Evolutionary conservation across 1,139 yeast species (phyloP).

Genomic region (Yamadazyma siamensis): DNA sequence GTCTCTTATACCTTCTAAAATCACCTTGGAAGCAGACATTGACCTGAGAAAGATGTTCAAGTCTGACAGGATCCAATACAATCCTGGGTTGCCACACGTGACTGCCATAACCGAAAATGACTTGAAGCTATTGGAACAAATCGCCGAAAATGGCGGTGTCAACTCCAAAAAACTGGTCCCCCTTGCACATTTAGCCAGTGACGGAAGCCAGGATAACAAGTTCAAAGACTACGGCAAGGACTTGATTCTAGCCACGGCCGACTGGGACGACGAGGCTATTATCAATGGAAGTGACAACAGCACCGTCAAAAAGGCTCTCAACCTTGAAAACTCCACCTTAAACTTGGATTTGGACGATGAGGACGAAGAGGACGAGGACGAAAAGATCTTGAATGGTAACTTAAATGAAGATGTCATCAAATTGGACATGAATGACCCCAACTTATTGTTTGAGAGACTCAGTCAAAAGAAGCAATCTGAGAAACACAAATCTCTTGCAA

Average conservation of each 20-base stretch:
- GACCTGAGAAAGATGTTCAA: slow-evolving; percentile 47
- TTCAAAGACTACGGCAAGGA: slow-evolving; percentile 51
- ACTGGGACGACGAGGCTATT: slow-evolving; percentile 76
- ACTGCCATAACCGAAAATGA: slow-evolving; percentile 30
- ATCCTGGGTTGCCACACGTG: slow-evolving; percentile 5
- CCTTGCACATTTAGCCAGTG: slow-evolving; percentile 27
- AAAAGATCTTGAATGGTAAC: slow-evolving; percentile 74
- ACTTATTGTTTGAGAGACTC: slow-evolving; percentile 53
- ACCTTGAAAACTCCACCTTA: slow-evolving; percentile 11
- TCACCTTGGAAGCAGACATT: slow-evolving; percentile 45
- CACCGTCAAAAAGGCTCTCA: slow-evolving; percentile 1
- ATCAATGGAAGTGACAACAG: slow-evolving; percentile 43
- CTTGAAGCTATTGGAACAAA: slow-evolving; percentile 27
- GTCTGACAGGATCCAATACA: slow-evolving; percentile 2
- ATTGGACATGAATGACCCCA: slow-evolving; percentile 86
- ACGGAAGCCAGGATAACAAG: slow-evolving; percentile 36
- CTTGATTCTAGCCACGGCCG: slow-evolving; percentile 69
- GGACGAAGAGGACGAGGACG: slow-evolving; percentile 64
- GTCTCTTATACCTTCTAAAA: slow-evolving; percentile 61
- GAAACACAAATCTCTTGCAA: slow-evolving; percentile 24
- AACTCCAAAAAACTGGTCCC: slow-evolving; percentile 19
- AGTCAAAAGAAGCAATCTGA: slow-evolving; percentile 23
- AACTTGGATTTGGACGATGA: slow-evolving; percentile 46
- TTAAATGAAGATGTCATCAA: slow-evolving; percentile 44
- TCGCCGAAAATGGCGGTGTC: slow-evolving; percentile 12